Evolutionary conservation across 495 filamentous ascomycete species (phyloP), one percentile per base, ranked within the genome.

Genomic region (Penicillium atrosanguineum): DNA sequence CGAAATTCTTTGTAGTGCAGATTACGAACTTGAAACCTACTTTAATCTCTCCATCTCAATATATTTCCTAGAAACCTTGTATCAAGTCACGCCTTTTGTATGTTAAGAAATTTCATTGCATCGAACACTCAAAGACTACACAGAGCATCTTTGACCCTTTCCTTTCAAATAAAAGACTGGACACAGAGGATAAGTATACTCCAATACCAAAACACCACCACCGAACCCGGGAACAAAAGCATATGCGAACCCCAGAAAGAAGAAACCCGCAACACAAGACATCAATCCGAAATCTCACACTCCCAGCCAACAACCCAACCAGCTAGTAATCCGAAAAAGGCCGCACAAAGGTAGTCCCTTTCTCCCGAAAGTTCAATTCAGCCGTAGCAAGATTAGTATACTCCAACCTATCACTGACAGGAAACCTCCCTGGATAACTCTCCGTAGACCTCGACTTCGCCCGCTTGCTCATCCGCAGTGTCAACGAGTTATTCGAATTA

Each of bases 351-450:
- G 65, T 70, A 36, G 59, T 62, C 14, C 60, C 65, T 26, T 48
- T 52, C 44, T 65, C 63, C 12, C 59, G 56, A 31, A 70, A 52
- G 21, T 50, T 47, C 41, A 55, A 53, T 21, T 62, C 58, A 12
- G 63, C 64, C 12, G 60, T 67, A 8, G 65, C 69, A 52, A 71
- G 49, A 7, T 52, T 54, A 47, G 61, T 64, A 50, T 45, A 59
- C 16, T 69, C 63, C 59, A 64, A 14, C 1, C 60, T 56, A 48
- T 71, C 69, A 38, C 71, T 72, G 4, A 71, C 59, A 26, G 71
- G 69, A 43, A 72, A 74, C 45, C 59, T 50, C 3, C 69, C 69
- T 1, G 69, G 71, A 49, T 63, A 74, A 43, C 68, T 74, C 50
- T 69, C 69, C 1, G 60, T 62, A 23, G 68, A 74, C 8, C 52